Percentiles rank a stretch among this genome's conserved stretches.
Conservation (phyloP, 2,329 filamentous ascomycete species). For the Colletotrichum theobromicola region DNA sequence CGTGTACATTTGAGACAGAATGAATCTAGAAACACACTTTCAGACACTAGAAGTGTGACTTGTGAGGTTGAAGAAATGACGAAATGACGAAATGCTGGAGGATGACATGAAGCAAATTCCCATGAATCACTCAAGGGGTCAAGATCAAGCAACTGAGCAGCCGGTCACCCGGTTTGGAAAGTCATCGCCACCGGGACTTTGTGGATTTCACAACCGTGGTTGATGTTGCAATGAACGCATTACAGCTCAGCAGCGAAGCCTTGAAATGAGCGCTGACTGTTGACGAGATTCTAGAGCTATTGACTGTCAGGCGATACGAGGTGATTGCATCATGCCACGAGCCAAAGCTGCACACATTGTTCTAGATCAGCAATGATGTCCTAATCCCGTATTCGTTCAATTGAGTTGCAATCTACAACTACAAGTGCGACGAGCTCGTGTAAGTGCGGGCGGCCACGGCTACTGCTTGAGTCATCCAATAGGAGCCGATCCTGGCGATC, state of each 20-base stretch:
- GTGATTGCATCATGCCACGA: background rate
- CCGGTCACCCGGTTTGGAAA: background rate
- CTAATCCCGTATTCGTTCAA: background rate
- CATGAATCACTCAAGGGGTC: background rate
- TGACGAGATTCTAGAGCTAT: background rate
- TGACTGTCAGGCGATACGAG: background rate
- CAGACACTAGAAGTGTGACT: background rate
- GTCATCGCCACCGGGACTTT: background rate
- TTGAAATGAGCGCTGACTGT: background rate
- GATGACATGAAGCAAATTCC: background rate
- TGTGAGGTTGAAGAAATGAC: background rate
- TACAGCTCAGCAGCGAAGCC: background rate
- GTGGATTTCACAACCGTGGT: background rate
- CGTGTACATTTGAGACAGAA: background rate
- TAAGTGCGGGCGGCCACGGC: background rate
- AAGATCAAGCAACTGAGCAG: background rate
- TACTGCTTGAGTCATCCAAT: background rate
- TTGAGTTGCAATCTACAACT: background rate
- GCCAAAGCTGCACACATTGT: background rate
- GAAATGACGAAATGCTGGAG: background rate
- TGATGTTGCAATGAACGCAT: background rate
- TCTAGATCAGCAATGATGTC: background rate
- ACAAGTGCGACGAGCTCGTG: background rate
- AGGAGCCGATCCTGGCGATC: background rate
- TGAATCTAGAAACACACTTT: accelerated